A percentile compares a stretch with the other conserved stretches of the same genome.
These are phyloP conservation scores for Thamnidium elegans DNA, from an alignment of 192 early-diverging fungal genomes.

Conservation along the genomic window DNA sequence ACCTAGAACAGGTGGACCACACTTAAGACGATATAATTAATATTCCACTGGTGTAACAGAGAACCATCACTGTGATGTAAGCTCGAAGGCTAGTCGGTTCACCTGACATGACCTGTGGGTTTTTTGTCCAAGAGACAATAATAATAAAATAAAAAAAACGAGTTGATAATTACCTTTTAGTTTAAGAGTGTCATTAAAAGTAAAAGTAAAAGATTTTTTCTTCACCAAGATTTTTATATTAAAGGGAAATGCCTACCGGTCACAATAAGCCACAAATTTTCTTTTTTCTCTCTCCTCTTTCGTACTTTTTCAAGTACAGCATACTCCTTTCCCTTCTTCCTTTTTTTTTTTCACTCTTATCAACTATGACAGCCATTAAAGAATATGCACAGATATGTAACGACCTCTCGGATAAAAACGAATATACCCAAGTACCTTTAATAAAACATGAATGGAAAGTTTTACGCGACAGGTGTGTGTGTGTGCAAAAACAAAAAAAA, in stretches of 20 bases:
- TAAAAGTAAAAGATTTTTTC: background rate
- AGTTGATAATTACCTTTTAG: background rate
- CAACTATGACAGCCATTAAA: too few species aligned
- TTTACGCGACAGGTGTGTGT: too few species aligned
- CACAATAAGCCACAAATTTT: conserved; percentile 6
- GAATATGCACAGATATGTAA: too few species aligned
- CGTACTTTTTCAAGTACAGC: too few species aligned
- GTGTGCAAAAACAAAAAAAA: background rate
- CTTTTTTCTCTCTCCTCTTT: background rate
- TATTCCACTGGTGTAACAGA: conserved; percentile 38
- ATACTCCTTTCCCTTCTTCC: too few species aligned
- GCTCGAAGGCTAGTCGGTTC: conserved; percentile 9
- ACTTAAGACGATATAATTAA: conserved; percentile 21
- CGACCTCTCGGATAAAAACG: too few species aligned
- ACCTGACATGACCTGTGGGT: conserved; percentile 35
- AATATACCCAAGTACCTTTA: too few species aligned
- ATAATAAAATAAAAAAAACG: conserved; percentile 8
- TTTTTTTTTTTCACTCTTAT: too few species aligned
- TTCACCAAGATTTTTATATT: too few species aligned
- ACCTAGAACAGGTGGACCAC: conserved; percentile 27
- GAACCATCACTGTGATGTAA: conserved; percentile 16
- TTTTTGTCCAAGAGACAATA: background rate
- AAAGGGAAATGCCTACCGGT: background rate
- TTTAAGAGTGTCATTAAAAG: conserved; percentile 5
- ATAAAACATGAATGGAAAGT: too few species aligned